These are phyloP conservation scores for Ascochyta clinopodiicola DNA, from an alignment of 2,329 filamentous ascomycete genomes.

Conservation along the genomic window DNA sequence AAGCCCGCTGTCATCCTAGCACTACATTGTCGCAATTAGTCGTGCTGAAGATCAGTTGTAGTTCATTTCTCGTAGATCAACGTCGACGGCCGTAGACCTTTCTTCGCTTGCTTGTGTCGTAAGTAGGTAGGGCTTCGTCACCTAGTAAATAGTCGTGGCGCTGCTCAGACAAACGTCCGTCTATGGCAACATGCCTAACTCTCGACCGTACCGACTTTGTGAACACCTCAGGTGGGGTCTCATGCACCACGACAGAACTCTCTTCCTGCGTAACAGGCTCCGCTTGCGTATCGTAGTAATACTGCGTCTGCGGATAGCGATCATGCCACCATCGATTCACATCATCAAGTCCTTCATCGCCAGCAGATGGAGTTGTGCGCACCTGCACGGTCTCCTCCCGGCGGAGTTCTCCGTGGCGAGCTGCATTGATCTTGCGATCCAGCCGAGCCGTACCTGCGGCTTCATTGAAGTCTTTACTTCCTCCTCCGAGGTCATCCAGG, in stretches of 20 bases:
- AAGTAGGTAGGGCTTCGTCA: neutral
- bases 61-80: neutral
- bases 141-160: neutral
- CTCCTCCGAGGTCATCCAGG: conserved; percentile 3
- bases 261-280: neutral
- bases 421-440: neutral
- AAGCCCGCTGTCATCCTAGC: no score
- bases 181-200: neutral
- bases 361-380: neutral
- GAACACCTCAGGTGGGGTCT: conserved; percentile 7
- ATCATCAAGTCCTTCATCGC: neutral
- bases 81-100: conserved; percentile 8
- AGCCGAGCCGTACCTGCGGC: neutral
- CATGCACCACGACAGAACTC: conserved; percentile 1
- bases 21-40: neutral
- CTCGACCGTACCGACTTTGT: neutral
- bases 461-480: neutral
- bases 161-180: neutral
- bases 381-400: conserved; percentile 2
- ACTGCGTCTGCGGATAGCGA: conserved; percentile 8
- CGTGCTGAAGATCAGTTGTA: neutral
- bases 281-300: conserved; percentile 10
- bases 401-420: neutral
- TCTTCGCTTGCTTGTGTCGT: conserved; percentile 1
- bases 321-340: conserved; percentile 5